These are phyloP conservation scores for Talaromyces wortmannii DNA, from an alignment of 495 filamentous ascomycete genomes.

Conservation along the genomic window DNA sequence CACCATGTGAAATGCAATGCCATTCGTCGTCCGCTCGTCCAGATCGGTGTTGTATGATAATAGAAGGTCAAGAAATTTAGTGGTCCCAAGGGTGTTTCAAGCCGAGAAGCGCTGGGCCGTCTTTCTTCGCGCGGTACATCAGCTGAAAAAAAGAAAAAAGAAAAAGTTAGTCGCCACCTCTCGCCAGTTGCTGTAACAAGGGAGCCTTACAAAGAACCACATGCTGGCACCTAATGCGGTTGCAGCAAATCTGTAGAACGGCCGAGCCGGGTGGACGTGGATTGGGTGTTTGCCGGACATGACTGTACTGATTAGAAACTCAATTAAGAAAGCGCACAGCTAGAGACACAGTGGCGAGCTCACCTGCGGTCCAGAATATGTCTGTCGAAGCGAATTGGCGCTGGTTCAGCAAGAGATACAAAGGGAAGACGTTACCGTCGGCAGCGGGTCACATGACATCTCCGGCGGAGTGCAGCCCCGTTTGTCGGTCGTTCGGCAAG, in stretches of 20 bases:
- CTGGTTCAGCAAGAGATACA: not conserved
- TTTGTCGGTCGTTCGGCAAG: not conserved
- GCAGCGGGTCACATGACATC: not conserved
- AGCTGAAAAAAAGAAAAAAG: constrained; percentile 42
- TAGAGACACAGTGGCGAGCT: not conserved
- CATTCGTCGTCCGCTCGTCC: not conserved
- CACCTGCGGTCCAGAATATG: not conserved
- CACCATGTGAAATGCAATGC: not conserved
- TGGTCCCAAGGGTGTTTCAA: constrained; percentile 99
- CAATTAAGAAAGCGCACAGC: not conserved
- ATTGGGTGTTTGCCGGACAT: constrained; percentile 66
- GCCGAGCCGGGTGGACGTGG: constrained; percentile 64
- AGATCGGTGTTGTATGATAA: not conserved
- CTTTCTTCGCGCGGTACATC: constrained; percentile 94
- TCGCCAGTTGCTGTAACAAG: not conserved
- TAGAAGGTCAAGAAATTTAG: constrained; percentile 37
- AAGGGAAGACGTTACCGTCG: not conserved
- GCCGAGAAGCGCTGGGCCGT: constrained; percentile 78
- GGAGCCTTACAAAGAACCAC: constrained; percentile 90
- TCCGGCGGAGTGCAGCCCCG: not conserved
- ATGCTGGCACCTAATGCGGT: constrained; percentile 88
- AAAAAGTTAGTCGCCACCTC: not conserved
- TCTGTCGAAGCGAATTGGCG: not conserved
- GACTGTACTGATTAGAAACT: constrained; percentile 14
- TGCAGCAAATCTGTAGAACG: constrained; percentile 75